Evolutionary conservation across 2,329 filamentous ascomycete genomes (phyloP), one percentile per base, ranked within the genome.

Genomic region (Malbranchea cinnamomea): DNA sequence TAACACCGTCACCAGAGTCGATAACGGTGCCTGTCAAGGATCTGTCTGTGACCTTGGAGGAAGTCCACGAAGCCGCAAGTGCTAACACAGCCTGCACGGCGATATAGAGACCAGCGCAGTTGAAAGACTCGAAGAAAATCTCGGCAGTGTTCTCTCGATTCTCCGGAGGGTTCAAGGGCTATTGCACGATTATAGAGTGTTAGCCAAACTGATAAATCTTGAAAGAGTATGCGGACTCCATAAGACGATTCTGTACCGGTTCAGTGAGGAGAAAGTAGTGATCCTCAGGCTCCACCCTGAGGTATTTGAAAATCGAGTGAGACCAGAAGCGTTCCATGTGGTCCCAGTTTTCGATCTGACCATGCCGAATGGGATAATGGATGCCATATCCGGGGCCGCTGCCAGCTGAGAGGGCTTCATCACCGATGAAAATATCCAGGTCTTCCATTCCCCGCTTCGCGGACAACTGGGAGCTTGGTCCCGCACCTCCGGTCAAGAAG

Each of bases 281-380:
- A 54, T 98, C 89, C 62, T 98, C 89, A 17, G 89, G 89, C 61
- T 98, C 89, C 43, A 98, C 89, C 47, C 89, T 75, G 31, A 98
- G 71, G 53, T 98, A 98, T 58, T 98, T 98, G 73, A 98, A 98
- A 62, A 98, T 98, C 40, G 89, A 98, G 64, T 95, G 95, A 43
- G 91, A 95, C 89, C 89, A 98, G 64, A 95, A 98, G 40, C 89
- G 78, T 59, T 98, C 89, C 89, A 98, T 98, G 49, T 94, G 82
- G 60, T 98, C 89, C 89, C 89, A 98, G 54, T 98, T 95, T 63
- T 98, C 89, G 57, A 98, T 82, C 64, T 98, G 89, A 28, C 89
- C 89, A 52, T 98, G 89, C 41, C 89, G 76, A 48, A 98, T 95
- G 34, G 89, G 89, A 57, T 95, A 98, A 61, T 95, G 83, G 54